Conservation (phyloP, 768 basidiomycete species). For the Crassisporium funariophilum region DNA sequence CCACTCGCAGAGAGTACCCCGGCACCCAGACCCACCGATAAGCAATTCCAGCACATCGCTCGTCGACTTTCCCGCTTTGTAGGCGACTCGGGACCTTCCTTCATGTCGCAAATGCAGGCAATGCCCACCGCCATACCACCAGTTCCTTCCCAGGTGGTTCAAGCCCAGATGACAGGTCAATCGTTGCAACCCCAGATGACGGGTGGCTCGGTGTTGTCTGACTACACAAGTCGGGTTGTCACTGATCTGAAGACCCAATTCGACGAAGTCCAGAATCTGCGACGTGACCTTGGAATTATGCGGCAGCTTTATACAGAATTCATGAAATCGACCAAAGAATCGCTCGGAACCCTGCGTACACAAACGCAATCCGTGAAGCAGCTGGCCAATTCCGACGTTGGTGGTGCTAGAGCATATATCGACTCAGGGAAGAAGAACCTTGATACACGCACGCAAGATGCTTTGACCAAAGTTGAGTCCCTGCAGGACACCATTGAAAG, state of each 20-base stretch:
- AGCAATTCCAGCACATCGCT: slow-evolving; percentile 72
- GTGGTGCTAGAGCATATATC: slow-evolving; percentile 85
- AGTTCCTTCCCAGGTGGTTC: too few relatives aligned
- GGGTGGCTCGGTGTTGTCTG: slow-evolving; percentile 71
- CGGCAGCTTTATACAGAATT: slow-evolving; percentile 95
- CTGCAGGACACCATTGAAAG: slow-evolving; percentile 89
- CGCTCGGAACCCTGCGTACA: slow-evolving; percentile 71
- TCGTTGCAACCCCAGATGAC: slow-evolving; percentile 74
- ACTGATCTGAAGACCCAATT: slow-evolving; percentile 88
- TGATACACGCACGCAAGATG: slow-evolving; percentile 86
- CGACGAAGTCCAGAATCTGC: slow-evolving; percentile 92
- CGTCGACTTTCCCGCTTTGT: slow-evolving; percentile 75
- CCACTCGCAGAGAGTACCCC: slow-evolving; percentile 70
- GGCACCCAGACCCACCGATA: slow-evolving; percentile 70
- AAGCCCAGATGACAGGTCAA: slow-evolving; percentile 72
- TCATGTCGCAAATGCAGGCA: slow-evolving; percentile 23
- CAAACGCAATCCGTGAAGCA: slow-evolving; percentile 90
- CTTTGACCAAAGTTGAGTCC: slow-evolving; percentile 91
- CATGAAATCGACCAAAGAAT: slow-evolving; percentile 87
- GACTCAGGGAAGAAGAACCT: slow-evolving; percentile 91
- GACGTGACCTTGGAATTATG: slow-evolving; percentile 91
- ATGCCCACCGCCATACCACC: slow-evolving; percentile 32
- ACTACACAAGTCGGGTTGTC: slow-evolving; percentile 74
- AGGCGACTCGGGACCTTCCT: slow-evolving; percentile 38
- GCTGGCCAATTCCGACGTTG: slow-evolving; percentile 78